Percentiles rank a stretch among this genome's conserved stretches.
Conservation (phyloP, 495 filamentous ascomycete genomes). For the Chaetomidium leptoderma region DNA sequence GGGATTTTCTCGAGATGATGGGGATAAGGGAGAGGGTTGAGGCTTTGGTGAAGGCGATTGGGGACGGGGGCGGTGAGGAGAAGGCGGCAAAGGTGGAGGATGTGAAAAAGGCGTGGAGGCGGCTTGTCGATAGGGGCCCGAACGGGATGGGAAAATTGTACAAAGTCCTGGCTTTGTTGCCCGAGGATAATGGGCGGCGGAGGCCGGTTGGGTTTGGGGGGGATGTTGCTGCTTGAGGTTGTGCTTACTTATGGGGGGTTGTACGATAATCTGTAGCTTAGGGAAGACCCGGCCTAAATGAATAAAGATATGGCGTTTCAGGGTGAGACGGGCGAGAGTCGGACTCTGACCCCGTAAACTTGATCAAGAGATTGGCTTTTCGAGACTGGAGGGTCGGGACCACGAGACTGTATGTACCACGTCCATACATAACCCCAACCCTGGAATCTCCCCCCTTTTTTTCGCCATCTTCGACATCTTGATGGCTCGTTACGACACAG, state of each 20-base stretch:
- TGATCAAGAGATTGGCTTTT: too few species aligned
- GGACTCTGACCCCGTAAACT: too few species aligned
- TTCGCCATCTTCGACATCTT: too few species aligned
- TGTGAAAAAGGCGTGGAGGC: constrained; percentile 70
- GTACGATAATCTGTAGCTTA: neutral
- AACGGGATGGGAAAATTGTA: constrained; percentile 91
- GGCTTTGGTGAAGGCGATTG: constrained; percentile 53
- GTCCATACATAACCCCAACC: too few species aligned
- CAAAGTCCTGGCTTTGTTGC: constrained; percentile 86
- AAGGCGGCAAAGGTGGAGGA: constrained; percentile 61
- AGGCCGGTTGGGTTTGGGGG: constrained; percentile 92
- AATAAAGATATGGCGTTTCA: too few species aligned
- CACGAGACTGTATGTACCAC: too few species aligned
- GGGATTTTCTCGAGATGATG: constrained; percentile 68
- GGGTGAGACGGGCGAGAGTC: too few species aligned
- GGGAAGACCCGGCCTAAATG: neutral
- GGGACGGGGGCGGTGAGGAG: constrained; percentile 43
- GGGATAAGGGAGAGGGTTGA: constrained; percentile 75
- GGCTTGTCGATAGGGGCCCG: constrained; percentile 71
- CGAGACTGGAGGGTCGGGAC: too few species aligned
- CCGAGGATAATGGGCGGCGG: constrained; percentile 65
- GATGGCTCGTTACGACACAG: too few species aligned
- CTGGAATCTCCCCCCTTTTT: too few species aligned
- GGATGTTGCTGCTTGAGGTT: constrained; percentile 43
- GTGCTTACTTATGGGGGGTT: neutral